Percentiles rank a stretch among this genome's conserved stretches.
phyloP scores from a whole-genome alignment of 495 filamentous ascomycete genomes.

The Paragyromitra xinjiangensis region DNA sequence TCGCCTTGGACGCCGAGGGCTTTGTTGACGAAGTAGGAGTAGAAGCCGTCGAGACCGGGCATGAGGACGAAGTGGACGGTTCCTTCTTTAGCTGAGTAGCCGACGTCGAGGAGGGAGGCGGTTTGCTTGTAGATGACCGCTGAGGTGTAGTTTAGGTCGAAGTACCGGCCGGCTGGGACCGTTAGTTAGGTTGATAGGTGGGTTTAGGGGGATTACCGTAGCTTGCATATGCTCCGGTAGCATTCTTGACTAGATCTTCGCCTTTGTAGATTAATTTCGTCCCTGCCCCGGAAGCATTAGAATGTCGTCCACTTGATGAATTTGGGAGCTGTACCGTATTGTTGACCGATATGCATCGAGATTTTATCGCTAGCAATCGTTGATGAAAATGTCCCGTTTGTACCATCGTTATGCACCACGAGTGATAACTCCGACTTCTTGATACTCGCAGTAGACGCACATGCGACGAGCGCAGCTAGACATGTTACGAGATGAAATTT shows the following conservation, averaged over 20 bases:
- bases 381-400: constrained; percentile 39
- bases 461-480: constrained; percentile 23
- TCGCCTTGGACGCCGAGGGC: constrained; percentile 60
- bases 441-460: constrained; percentile 15
- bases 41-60: constrained; percentile 59
- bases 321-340: constrained; percentile 31
- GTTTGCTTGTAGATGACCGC: constrained; percentile 56
- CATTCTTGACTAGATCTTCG: constrained; percentile 59
- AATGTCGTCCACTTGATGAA: neutral
- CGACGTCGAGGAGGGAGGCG: constrained; percentile 58
- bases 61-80: constrained; percentile 61
- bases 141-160: constrained; percentile 59
- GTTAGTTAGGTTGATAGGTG: neutral
- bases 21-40: constrained; percentile 62
- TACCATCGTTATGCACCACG: constrained; percentile 42
- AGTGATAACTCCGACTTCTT: constrained; percentile 39
- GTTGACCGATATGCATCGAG: constrained; percentile 47
- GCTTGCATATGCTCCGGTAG: constrained; percentile 61
- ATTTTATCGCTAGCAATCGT: constrained; percentile 47
- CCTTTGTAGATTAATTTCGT: constrained; percentile 59
- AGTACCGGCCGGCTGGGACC: constrained; percentile 56
- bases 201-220: constrained; percentile 55
- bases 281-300: constrained; percentile 33
- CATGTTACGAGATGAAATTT: constrained; percentile 31
- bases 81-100: constrained; percentile 59